A percentile compares a stretch with the other conserved stretches of the same genome.
These are phyloP conservation scores for Colletotrichum tropicicola DNA, from an alignment of 2,329 filamentous ascomycete genomes.

Conservation along the genomic window DNA sequence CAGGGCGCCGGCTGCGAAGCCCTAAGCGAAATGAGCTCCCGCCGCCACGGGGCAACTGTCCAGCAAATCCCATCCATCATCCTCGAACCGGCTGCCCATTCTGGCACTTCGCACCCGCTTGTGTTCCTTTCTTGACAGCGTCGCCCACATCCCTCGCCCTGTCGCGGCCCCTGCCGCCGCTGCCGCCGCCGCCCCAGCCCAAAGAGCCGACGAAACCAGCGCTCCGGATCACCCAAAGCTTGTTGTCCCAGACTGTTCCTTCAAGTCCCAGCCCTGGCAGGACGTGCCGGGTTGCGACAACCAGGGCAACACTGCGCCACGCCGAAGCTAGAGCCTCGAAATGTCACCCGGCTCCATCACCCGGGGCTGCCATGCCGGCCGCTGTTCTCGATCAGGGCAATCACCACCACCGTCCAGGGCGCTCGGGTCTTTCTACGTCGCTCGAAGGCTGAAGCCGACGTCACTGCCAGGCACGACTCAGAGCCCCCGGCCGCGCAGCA, in stretches of 20 bases:
- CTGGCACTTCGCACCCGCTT: slow-evolving; percentile 3
- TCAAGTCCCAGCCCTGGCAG: neutral
- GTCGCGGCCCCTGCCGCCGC: neutral
- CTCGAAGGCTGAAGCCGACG: slow-evolving; percentile 14
- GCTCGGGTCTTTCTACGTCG: neutral
- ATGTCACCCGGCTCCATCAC: slow-evolving; percentile 18
- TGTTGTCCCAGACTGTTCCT: neutral
- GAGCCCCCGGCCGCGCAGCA: slow-evolving; percentile 10
- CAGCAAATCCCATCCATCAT: slow-evolving; percentile 20
- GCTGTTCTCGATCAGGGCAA: slow-evolving; percentile 17
- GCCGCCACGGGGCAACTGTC: slow-evolving; percentile 25
- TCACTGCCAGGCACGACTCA: slow-evolving; percentile 16
- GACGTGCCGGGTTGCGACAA: slow-evolving; percentile 10
- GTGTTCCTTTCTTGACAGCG: slow-evolving; percentile 7
- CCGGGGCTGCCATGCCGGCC: slow-evolving; percentile 18
- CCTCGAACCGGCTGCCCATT: slow-evolving; percentile 9
- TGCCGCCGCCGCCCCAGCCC: neutral
- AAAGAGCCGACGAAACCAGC: slow-evolving; percentile 6
- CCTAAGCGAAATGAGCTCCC: slow-evolving; percentile 32
- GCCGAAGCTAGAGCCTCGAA: slow-evolving; percentile 19
- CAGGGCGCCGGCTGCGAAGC: slow-evolving; percentile 25
- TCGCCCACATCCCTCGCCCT: slow-evolving; percentile 22
- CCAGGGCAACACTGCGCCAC: slow-evolving; percentile 23
- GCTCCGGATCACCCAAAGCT: slow-evolving; percentile 24
- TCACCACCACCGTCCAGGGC: neutral